Evolutionary conservation across 192 early-diverging fungal species (phyloP), one percentile per base, ranked within the genome.

Genomic region (Mortierella hygrophila): DNA sequence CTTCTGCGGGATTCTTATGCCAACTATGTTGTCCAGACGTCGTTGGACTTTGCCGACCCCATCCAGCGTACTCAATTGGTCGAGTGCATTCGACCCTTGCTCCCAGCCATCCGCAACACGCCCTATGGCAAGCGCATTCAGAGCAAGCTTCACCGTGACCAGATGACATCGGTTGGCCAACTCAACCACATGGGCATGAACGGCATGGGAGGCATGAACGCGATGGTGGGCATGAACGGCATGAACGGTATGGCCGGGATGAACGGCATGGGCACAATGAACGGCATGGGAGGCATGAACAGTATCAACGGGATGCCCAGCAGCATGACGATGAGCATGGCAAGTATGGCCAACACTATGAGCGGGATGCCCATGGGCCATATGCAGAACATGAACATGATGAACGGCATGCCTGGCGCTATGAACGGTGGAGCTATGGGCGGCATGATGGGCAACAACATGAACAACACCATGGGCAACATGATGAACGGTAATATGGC

Each of bases 21-120:
- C 60, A 97, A 97, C 83, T 97, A 97, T 82, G 97, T 97, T 3
- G 94, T 97, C 26, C 97, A 97, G 88, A 97, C 96, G 4, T 94
- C 96, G 42, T 82, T 97, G 65, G 97, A 97, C 75, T 95, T 92
- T 82, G 93, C 96, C 10, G 94, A 96, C 54, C 92, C 90, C 68
- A 89, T 92, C 32, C 96, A 96, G 89, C 92, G 94, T 35, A 74
- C 79, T 2, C 91, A 93, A 89, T 81, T 97, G 23, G 92, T 97
- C 29, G 97, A 97, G 46, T 93, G 93, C 69, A 96, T 97, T 82
- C 86, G 93, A 7, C 96, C 95, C 21, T 87, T 95, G 23, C 83
- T 97, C 47, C 95, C 95, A 23, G 88, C 92, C 37, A 96, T 97
- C 77, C 94, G 97, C 77, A 95, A 94, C 83, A 97, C 97, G 4